A percentile compares a stretch with the other conserved stretches of the same genome.
Conservation (phyloP, 768 basidiomycete species). For the Collybiopsis confluens region DNA sequence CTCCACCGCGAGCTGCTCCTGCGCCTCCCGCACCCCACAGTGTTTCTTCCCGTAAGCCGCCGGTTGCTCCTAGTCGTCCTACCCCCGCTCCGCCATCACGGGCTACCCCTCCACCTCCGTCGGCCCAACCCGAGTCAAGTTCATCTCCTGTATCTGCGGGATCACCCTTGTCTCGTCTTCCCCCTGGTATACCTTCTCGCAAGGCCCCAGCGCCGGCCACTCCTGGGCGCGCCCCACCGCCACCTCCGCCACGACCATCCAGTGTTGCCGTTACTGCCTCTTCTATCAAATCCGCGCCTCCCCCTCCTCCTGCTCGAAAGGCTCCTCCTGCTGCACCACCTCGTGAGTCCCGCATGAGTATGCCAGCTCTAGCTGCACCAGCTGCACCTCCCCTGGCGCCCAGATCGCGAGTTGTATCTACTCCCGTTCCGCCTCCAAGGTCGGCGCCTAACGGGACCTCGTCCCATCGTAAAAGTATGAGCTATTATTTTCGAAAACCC, state of each 20-base stretch:
- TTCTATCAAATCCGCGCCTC: slow-evolving; percentile 29
- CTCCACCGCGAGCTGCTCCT: slow-evolving; percentile 30
- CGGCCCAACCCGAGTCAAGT: slow-evolving; percentile 24
- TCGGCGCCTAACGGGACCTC: slow-evolving; percentile 17
- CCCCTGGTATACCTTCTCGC: slow-evolving; percentile 28
- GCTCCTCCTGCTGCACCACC: slow-evolving; percentile 25
- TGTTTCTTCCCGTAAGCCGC: slow-evolving; percentile 14
- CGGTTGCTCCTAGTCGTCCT: slow-evolving; percentile 18
- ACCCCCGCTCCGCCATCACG: slow-evolving; percentile 19
- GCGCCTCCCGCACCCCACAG: slow-evolving; percentile 18
- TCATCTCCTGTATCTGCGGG: slow-evolving; percentile 19
- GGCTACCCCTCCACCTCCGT: slow-evolving; percentile 17
- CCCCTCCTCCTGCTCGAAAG: slow-evolving; percentile 36
- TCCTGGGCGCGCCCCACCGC: slow-evolving; percentile 33
- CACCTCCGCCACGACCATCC: slow-evolving; percentile 42
- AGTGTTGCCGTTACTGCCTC: slow-evolving; percentile 27
- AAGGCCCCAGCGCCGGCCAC: slow-evolving; percentile 29
- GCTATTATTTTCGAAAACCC: not conserved
- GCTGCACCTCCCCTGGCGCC: slow-evolving; percentile 22
- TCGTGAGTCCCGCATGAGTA: slow-evolving; percentile 9
- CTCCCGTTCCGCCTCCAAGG: slow-evolving; percentile 7
- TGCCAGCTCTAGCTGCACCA: slow-evolving; percentile 21
- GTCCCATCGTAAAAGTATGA: slow-evolving; percentile 49
- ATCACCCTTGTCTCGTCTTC: slow-evolving; percentile 20
- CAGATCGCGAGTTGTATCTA: slow-evolving; percentile 16